Conservation (phyloP, 2,329 filamentous ascomycete genomes). For the Pyrenophora seminiperda region DNA sequence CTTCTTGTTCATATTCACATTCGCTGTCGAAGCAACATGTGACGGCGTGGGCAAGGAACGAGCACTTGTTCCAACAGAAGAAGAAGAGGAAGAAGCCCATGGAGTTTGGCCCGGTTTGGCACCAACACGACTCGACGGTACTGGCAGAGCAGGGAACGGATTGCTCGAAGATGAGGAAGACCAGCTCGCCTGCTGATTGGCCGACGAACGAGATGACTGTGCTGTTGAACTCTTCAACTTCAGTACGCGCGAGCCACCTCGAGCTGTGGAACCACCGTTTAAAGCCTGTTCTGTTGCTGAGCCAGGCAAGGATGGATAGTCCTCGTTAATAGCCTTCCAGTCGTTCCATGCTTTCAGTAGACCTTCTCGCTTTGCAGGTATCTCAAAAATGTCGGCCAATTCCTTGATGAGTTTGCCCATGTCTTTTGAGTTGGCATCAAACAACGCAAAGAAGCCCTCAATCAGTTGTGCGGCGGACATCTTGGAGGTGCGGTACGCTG, state of each 20-base stretch:
- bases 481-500: slow-evolving; percentile 72
- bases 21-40: slow-evolving; percentile 36
- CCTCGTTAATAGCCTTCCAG: slow-evolving; percentile 94
- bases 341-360: slow-evolving; percentile 89
- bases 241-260: slow-evolving; percentile 65
- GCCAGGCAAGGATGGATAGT: slow-evolving; percentile 86
- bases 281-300: slow-evolving; percentile 54
- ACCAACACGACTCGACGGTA: slow-evolving; percentile 37
- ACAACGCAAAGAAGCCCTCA: slow-evolving; percentile 85
- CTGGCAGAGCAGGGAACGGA: slow-evolving; percentile 42
- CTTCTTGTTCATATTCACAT: slow-evolving; percentile 34
- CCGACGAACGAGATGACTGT: slow-evolving; percentile 67
- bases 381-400: slow-evolving; percentile 89
- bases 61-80: slow-evolving; percentile 30
- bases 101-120: slow-evolving; percentile 46
- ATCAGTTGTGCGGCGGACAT: slow-evolving; percentile 77
- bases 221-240: slow-evolving; percentile 72
- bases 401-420: slow-evolving; percentile 90
- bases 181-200: slow-evolving; percentile 63
- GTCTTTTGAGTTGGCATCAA: slow-evolving; percentile 78
- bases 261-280: slow-evolving; percentile 53
- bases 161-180: slow-evolving; percentile 51
- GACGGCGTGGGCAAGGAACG: slow-evolving; percentile 49
- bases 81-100: slow-evolving; percentile 45
- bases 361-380: slow-evolving; percentile 71